Conservation (phyloP, 257 asterid species). For the Solanum okadae region DNA sequence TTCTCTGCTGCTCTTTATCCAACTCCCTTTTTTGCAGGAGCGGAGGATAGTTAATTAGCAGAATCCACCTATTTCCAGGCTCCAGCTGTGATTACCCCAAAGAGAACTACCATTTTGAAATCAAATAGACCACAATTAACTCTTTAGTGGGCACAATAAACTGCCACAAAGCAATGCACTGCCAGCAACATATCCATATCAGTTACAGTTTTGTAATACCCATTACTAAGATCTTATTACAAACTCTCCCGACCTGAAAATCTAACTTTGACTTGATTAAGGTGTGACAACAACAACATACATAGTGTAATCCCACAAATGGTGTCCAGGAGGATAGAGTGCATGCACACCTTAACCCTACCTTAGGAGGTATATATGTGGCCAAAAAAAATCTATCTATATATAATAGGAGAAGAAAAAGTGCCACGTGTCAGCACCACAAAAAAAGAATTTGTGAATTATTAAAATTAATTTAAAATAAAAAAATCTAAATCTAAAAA, state of each 20-base stretch:
- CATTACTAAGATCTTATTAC: not conserved
- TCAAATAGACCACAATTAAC: not conserved
- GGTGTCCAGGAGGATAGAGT: not conserved
- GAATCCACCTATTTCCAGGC: not conserved
- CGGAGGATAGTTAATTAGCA: not conserved
- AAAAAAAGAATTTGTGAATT: no score
- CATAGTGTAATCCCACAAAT: not conserved
- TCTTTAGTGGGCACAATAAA: not conserved
- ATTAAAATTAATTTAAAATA: no score
- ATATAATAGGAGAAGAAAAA: no score
- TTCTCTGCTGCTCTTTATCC: not conserved
- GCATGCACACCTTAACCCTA: not conserved
- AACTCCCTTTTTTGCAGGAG: not conserved
- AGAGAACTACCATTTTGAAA: not conserved
- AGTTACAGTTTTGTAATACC: not conserved
- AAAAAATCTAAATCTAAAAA: no score
- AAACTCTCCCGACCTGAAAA: not conserved
- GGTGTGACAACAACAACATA: not conserved
- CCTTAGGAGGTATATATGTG: not conserved
- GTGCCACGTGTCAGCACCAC: no score
- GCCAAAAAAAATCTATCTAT: not conserved
- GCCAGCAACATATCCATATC: not conserved
- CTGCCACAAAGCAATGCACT: not conserved
- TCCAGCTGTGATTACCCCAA: not conserved
- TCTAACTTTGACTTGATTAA: not conserved